Evolutionary conservation across 768 basidiomycete species (phyloP).

Genomic region (Podaxis sp.): DNA sequence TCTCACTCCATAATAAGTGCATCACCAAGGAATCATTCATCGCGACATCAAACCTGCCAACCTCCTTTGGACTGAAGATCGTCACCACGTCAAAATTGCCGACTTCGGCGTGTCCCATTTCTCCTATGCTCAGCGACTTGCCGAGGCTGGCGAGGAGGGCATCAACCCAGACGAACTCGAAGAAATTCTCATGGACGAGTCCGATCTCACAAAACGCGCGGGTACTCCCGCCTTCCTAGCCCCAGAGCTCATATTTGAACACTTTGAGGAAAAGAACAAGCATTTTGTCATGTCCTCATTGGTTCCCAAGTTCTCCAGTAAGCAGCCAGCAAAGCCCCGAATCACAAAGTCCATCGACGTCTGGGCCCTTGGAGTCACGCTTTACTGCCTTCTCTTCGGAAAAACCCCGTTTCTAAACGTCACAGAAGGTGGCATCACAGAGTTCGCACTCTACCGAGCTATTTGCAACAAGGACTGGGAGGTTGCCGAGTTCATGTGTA

Average conservation of each 20-base stretch:
- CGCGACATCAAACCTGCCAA: slow-evolving; percentile 99
- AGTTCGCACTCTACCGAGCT: slow-evolving; percentile 76
- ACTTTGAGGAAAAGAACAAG: slow-evolving; percentile 35
- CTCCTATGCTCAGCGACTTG: slow-evolving; percentile 82
- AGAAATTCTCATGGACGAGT: slow-evolving; percentile 78
- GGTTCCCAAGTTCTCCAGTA: slow-evolving; percentile 28
- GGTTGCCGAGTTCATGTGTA: slow-evolving; percentile 68
- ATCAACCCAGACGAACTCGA: slow-evolving; percentile 38
- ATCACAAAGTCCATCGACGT: slow-evolving; percentile 95
- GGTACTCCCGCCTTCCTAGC: slow-evolving; percentile 97
- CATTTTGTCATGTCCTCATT: slow-evolving; percentile 24
- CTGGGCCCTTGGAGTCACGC: slow-evolving; percentile 96
- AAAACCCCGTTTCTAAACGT: slow-evolving; percentile 65
- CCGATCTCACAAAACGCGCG: slow-evolving; percentile 85
- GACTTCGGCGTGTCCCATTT: slow-evolving; percentile 99
- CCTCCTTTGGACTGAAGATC: slow-evolving; percentile 86
- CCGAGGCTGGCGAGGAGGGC: slow-evolving; percentile 53
- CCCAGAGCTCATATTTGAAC: slow-evolving; percentile 87
- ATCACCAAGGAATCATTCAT: slow-evolving; percentile 97
- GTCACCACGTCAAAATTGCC: slow-evolving; percentile 90
- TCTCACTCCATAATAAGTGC: slow-evolving; percentile 56
- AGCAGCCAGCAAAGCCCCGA: slow-evolving; percentile 23
- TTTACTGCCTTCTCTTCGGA: slow-evolving; percentile 93
- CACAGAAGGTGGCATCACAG: slow-evolving; percentile 33
- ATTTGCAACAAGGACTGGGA: slow-evolving; percentile 79